Conservation (phyloP, 257 asterid species). For the Ajuga chamaepitys region DNA sequence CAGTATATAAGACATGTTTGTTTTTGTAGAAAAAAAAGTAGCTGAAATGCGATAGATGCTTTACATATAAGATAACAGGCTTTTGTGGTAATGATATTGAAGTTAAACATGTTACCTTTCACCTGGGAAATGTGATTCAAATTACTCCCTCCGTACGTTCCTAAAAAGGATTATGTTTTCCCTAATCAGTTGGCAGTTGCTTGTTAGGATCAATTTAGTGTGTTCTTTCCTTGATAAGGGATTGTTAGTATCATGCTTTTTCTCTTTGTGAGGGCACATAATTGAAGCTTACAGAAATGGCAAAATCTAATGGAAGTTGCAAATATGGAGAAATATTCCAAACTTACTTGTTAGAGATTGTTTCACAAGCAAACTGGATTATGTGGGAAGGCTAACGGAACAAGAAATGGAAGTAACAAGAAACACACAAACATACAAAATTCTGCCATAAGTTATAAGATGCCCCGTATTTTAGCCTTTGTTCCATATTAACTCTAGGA, state of each 20-base stretch:
- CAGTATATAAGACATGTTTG: neutral
- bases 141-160: no score
- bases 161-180: neutral
- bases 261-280: no score
- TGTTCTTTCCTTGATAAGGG: slow-evolving; percentile 21
- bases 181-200: slow-evolving; percentile 5
- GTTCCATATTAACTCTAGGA: neutral
- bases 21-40: neutral
- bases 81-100: neutral
- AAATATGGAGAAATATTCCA: neutral
- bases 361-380: slow-evolving; percentile 32
- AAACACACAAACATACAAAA: slow-evolving; percentile 6
- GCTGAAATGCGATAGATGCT: neutral
- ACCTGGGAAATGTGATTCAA: slow-evolving; percentile 1
- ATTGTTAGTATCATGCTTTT: no score
- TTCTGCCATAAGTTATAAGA: slow-evolving; percentile 17
- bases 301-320: no score
- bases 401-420: neutral
- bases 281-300: no score
- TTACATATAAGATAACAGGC: neutral
- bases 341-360: neutral
- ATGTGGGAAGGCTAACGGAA: slow-evolving; percentile 16
- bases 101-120: slow-evolving; percentile 11
- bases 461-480: slow-evolving; percentile 7
- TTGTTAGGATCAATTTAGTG: slow-evolving; percentile 10